Evolutionary conservation across 768 basidiomycete genomes (phyloP), one percentile per base, ranked within the genome.

Genomic region (Coprinellus micaceus): DNA sequence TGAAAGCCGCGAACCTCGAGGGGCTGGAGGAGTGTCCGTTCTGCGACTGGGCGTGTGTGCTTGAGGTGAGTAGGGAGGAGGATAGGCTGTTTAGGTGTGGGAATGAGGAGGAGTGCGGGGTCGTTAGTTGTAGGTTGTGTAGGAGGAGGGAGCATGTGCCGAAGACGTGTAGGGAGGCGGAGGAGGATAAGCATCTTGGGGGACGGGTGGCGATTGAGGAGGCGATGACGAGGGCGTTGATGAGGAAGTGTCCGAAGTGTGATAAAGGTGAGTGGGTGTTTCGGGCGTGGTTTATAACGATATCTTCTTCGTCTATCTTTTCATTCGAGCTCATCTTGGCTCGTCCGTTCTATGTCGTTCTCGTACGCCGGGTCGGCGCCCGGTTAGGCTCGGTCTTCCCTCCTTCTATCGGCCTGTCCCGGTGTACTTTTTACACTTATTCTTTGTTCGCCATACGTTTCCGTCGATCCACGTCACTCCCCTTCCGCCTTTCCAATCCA

Each of bases 241-340:
- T 93, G 84, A 81, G 94, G 36, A 88, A 85, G 60, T 97, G 94
- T 70, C 94, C 94, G 0, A 88, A 86, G 57, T 96, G 91, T 70
- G 68, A 82, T 52, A 91, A 94, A 78, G 79, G 91, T 89, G 58
- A 4, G 60, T 37, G 9, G 9, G 17, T 17, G 17, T 17, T 37
- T 17, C 36, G 17, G 9, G 36, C 36, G 9, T 17, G 9, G 17
- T 37, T 17, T 37, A 9, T 9, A 17, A 9, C 17, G 36, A 21
- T 10, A 11, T 5, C 47, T 15, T 49, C 11, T 10, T n/a, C n/a
- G n/a, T n/a, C n/a, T n/a, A n/a, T n/a, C n/a, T n/a, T n/a, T n/a
- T 37, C 17, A 17, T 10, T 49, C 26, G 19, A 71, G 58, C 29
- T 55, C 57, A 57, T 41, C 29, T 57, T 46, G 24, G 11, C n/a